Evolutionary conservation across 2,329 filamentous ascomycete genomes (phyloP).

Genomic region (Cytospora schulzeri): DNA sequence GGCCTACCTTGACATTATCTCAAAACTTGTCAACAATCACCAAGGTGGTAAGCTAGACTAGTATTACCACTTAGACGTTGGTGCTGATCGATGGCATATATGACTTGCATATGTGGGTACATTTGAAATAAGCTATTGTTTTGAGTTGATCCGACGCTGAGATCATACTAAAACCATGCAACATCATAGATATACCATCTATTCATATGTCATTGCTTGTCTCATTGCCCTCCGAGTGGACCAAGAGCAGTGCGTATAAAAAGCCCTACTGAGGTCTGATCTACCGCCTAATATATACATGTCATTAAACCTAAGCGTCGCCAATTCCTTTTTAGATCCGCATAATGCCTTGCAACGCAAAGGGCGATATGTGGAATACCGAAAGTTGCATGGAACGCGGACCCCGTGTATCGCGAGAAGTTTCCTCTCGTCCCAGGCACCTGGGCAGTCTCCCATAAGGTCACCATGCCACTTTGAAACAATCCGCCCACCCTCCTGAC

Average conservation of each 20-base stretch:
- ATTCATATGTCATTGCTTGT: neutral
- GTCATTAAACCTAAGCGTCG: neutral
- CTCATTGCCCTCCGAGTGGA: neutral
- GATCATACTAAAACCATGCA: too few species aligned
- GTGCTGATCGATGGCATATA: too few species aligned
- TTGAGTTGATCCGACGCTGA: too few species aligned
- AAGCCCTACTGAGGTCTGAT: neutral
- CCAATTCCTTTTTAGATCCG: neutral
- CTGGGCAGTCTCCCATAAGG: neutral
- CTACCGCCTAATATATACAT: neutral
- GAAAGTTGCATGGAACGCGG: neutral
- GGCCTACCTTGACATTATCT: too few species aligned
- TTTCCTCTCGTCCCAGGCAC: neutral
- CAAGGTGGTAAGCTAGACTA: too few species aligned
- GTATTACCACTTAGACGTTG: too few species aligned
- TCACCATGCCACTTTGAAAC: neutral
- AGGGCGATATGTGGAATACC: neutral
- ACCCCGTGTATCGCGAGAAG: neutral
- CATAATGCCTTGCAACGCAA: neutral
- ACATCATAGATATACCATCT: too few species aligned
- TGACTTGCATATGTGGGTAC: too few species aligned
- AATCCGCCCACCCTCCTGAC: too few species aligned
- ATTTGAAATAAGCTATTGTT: too few species aligned
- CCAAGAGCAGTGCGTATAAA: neutral
- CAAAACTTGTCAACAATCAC: too few species aligned